A percentile compares a stretch with the other conserved stretches of the same genome.
Conservation (phyloP, 257 asterid species). For the Forsythia suspensa region DNA sequence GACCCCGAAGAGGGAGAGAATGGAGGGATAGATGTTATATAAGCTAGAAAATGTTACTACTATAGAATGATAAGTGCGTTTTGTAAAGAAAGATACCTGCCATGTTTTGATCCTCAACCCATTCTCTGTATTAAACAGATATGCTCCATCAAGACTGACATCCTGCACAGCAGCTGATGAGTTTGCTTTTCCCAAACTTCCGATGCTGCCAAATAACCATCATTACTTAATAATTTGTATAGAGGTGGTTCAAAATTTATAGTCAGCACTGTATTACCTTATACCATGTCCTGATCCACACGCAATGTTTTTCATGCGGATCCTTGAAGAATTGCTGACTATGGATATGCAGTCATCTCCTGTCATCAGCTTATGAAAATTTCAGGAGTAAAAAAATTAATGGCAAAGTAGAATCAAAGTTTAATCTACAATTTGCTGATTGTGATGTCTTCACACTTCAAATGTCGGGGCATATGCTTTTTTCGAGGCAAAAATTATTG, state of each 20-base stretch:
- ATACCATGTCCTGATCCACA: constrained; percentile 88
- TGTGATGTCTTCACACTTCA: not conserved
- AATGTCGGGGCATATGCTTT: not conserved
- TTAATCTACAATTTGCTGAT: not conserved
- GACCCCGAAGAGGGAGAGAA: not conserved
- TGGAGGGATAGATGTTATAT: not conserved
- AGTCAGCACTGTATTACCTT: constrained; percentile 48
- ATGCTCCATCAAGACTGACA: constrained; percentile 53
- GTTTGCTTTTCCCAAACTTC: constrained; percentile 74
- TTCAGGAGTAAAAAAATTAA: not conserved
- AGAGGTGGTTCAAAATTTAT: not conserved
- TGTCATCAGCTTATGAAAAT: constrained; percentile 24
- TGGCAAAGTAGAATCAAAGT: not conserved
- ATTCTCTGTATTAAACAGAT: constrained; percentile 49
- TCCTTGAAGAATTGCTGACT: constrained; percentile 69
- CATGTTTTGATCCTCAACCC: constrained; percentile 91
- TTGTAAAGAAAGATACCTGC: constrained; percentile 57
- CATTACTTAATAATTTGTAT: not conserved
- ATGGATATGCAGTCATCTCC: constrained; percentile 97
- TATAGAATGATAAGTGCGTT: not conserved
- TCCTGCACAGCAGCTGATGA: constrained; percentile 55
- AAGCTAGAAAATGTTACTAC: not conserved
- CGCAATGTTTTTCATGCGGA: constrained; percentile 42
- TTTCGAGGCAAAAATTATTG: not conserved
- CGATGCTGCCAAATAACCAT: constrained; percentile 54